phyloP scores from a whole-genome alignment of 2,329 filamentous ascomycete species.

The Mycosphaerelloides madeirae region DNA sequence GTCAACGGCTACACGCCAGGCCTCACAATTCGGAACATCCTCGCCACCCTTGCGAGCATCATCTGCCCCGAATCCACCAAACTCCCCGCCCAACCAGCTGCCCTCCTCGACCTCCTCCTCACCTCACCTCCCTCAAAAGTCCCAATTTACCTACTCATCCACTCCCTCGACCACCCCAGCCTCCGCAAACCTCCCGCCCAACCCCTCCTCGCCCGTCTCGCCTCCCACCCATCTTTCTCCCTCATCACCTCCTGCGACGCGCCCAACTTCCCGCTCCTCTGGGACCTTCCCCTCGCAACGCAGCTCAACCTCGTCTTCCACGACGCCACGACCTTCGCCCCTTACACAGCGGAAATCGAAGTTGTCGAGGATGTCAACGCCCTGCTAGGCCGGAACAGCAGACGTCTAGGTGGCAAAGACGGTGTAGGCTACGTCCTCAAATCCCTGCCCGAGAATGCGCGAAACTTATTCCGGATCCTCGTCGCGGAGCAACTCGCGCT shows the following conservation, averaged over 20 bases:
- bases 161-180: slow-evolving; percentile 77
- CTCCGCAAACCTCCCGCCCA: slow-evolving; percentile 69
- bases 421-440: slow-evolving; percentile 88
- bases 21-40: slow-evolving; percentile 63
- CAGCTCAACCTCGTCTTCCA: slow-evolving; percentile 86
- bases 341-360: slow-evolving; percentile 70
- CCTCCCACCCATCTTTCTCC: slow-evolving; percentile 65
- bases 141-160: slow-evolving; percentile 49
- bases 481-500: slow-evolving; percentile 76
- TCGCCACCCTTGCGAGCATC: slow-evolving; percentile 63
- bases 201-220: slow-evolving; percentile 68
- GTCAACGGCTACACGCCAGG: slow-evolving; percentile 77
- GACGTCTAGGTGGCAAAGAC: slow-evolving; percentile 79
- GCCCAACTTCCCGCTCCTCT: slow-evolving; percentile 79
- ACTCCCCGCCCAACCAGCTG: slow-evolving; percentile 59
- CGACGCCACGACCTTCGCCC: slow-evolving; percentile 83
- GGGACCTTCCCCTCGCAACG: slow-evolving; percentile 80
- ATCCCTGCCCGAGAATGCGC: slow-evolving; percentile 86
- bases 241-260: slow-evolving; percentile 81
- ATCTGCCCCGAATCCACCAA: slow-evolving; percentile 50
- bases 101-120: slow-evolving; percentile 64
- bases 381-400: slow-evolving; percentile 73
- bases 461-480: slow-evolving; percentile 77
- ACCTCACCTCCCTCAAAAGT: slow-evolving; percentile 42
- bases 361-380: slow-evolving; percentile 87